These are phyloP conservation scores for Ampelocalamus luodianensis DNA, from an alignment of 176 grass and related monocot genomes.

Conservation along the genomic window DNA sequence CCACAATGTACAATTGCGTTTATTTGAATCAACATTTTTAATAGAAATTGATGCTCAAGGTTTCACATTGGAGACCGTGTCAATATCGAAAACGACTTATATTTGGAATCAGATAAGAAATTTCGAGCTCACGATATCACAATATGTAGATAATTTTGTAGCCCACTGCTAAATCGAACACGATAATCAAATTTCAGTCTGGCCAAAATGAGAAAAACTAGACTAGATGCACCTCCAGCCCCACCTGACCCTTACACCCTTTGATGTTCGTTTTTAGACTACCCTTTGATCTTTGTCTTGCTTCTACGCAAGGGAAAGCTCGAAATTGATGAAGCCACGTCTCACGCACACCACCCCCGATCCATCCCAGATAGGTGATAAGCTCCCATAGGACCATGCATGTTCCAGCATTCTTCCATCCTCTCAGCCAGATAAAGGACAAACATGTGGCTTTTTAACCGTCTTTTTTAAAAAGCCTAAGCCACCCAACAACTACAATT, in stretches of 20 bases:
- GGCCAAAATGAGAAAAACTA: too few relatives aligned
- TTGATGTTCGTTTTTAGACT: background rate
- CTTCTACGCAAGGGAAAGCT: conserved; percentile 53
- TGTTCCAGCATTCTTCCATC: background rate
- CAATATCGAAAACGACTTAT: too few relatives aligned
- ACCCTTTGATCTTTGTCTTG: conserved; percentile 23
- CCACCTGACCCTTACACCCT: background rate
- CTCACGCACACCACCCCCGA: background rate
- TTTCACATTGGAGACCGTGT: too few relatives aligned
- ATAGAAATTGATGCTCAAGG: too few relatives aligned
- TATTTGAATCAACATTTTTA: too few relatives aligned
- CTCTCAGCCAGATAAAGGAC: background rate
- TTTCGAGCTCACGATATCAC: too few relatives aligned
- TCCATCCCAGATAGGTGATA: background rate
- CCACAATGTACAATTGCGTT: too few relatives aligned
- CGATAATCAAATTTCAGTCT: background rate
- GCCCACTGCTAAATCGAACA: too few relatives aligned
- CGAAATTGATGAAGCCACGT: conserved; percentile 30
- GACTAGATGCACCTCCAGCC: background rate
- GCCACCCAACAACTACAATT: too few relatives aligned
- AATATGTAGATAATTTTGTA: background rate
- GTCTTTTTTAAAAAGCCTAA: too few relatives aligned
- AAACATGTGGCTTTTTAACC: too few relatives aligned
- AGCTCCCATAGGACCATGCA: background rate
- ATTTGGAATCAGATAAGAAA: too few relatives aligned